Conservation (phyloP, 805 yeast genomes). For the Pichia manshurica region DNA sequence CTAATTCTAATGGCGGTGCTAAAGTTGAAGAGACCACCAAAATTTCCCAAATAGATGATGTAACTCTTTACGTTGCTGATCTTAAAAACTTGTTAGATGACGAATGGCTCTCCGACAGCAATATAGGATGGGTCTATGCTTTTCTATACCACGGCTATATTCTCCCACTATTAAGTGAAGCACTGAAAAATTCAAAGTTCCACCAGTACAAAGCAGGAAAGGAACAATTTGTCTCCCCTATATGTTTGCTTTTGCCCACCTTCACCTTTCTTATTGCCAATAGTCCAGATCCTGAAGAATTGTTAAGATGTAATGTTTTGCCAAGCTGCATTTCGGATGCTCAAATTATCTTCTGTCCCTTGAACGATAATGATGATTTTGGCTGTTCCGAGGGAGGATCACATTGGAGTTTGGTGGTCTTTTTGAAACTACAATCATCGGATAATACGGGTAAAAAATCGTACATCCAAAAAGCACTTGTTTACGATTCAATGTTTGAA, state of each 20-base stretch:
- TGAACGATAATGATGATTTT: slow-evolving; percentile 59
- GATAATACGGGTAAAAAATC: slow-evolving; percentile 23
- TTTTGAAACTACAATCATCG: slow-evolving; percentile 17
- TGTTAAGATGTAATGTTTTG: slow-evolving; percentile 34
- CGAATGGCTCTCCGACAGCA: slow-evolving; percentile 72
- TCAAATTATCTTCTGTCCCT: slow-evolving; percentile 56
- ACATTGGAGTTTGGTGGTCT: slow-evolving; percentile 68
- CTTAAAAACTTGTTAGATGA: slow-evolving; percentile 51
- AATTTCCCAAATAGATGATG: slow-evolving; percentile 47
- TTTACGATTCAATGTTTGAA: slow-evolving; percentile 55
- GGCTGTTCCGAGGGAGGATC: slow-evolving; percentile 50
- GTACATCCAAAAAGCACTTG: slow-evolving; percentile 41
- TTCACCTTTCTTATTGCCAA: slow-evolving; percentile 57
- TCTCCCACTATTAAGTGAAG: slow-evolving; percentile 23
- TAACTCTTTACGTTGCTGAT: slow-evolving; percentile 55
- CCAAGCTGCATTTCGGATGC: slow-evolving; percentile 38
- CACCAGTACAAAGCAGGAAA: background rate
- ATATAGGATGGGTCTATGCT: slow-evolving; percentile 59
- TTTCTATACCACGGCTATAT: slow-evolving; percentile 36
- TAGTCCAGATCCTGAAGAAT: slow-evolving; percentile 37
- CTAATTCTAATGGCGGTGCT: background rate
- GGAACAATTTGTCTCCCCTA: slow-evolving; percentile 18
- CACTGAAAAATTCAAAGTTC: slow-evolving; percentile 24
- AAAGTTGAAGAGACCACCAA: background rate
- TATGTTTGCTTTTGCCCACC: slow-evolving; percentile 50